Evolutionary conservation across 225 moss, liverwort and hornwort species (phyloP).

Genomic region (Asterella californica): DNA sequence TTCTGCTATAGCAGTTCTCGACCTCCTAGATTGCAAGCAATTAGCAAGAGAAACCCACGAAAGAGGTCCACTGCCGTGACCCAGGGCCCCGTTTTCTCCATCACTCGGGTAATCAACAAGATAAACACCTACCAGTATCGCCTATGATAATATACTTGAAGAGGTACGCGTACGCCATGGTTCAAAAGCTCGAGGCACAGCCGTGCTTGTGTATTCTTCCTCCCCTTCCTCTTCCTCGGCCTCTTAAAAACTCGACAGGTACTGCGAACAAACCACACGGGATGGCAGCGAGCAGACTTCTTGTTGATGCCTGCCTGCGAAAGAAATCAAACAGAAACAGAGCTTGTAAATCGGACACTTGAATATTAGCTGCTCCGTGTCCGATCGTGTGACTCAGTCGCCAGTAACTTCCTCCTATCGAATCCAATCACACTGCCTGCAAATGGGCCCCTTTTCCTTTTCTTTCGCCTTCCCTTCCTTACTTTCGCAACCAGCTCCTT

Average conservation of each 20-base stretch:
- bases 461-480: slow-evolving; percentile 1
- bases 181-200: slow-evolving; percentile 16
- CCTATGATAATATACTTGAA: slow-evolving; percentile 61
- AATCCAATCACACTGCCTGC: neutral
- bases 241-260: slow-evolving; percentile 26
- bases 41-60: neutral
- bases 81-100: neutral
- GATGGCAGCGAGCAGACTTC: slow-evolving; percentile 21
- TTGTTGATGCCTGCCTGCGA: neutral
- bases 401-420: slow-evolving; percentile 21
- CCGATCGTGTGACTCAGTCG: slow-evolving; percentile 1
- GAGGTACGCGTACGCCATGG: slow-evolving; percentile 52
- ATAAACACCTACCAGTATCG: slow-evolving; percentile 38
- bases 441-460: neutral
- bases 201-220: slow-evolving; percentile 20
- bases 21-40: neutral
- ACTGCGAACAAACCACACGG: slow-evolving; percentile 28
- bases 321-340: slow-evolving; percentile 4
- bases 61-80: neutral
- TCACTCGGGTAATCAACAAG: neutral
- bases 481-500: slow-evolving; percentile 10
- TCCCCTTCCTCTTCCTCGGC: neutral
- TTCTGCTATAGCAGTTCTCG: neutral
- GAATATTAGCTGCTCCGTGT: slow-evolving; percentile 6
- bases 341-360: neutral